Evolutionary conservation across 2,329 filamentous ascomycete genomes (phyloP), one percentile per base, ranked within the genome.

Genomic region (Fragosphaeria purpurea): DNA sequence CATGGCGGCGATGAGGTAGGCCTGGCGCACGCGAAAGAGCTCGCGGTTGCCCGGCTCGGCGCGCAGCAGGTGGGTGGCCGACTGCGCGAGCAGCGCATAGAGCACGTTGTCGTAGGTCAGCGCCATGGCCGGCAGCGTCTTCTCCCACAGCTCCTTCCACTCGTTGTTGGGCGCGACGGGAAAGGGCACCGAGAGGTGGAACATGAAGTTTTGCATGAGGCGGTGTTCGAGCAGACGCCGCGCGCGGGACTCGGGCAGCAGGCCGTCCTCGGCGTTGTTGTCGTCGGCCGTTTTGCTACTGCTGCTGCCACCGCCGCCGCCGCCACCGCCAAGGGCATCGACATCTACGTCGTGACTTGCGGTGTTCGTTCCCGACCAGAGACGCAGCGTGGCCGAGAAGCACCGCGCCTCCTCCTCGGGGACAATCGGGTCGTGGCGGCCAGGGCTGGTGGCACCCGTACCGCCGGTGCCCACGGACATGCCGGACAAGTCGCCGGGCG

Each of bases 1-100:
- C 31, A 60, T 56, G 12, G 60, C 57, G 6, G 58, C 52, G 46
- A 62, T 57, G 42, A 62, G 53, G 38, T 62, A 62, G 4, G 52
- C 54, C 54, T 62, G 60, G 12, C 61, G 58, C 5, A 58, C 58
- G 8, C 43, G 45, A 50, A 58, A 60, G 8, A 62, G 56, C 38
- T 57, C 55, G 8, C 42, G 45, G 39, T 51, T 44, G 50, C 56
- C 43, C 7, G 57, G 56, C 12, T 55, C 48, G 2, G 41, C 37
- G 11, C 55, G 53, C 40, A 62, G 50, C 7, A 62, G 41, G 39
- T 57, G 46, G 3, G 58, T 62, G 1, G 66, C 66, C 10, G 66
- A 64, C 50, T 65, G 64, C 7, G 66, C 66, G 22, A 68, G 53
- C 35, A 64, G 58, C 44, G 61, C 59, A 55, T 67, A 63, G 40